Base-by-base conservation (phyloP, 1,284 basidiomycete species). In the Neonothopanus nambi region DNA sequence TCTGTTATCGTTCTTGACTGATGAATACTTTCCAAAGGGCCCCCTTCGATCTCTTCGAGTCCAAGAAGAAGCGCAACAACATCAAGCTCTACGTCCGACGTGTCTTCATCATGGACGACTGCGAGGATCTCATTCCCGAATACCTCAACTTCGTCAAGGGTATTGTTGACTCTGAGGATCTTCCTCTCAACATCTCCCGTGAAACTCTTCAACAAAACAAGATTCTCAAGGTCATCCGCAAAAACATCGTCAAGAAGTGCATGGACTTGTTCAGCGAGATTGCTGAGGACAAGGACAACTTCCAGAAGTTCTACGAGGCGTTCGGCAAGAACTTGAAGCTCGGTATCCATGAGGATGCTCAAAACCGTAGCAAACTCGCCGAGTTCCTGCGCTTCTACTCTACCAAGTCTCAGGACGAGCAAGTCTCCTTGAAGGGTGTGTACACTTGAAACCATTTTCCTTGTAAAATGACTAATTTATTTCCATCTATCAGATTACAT, bases 51-150 rank as follows among this genome's bases (percentile, higher is more conserved):
- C 89, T 99, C 74, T 99, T 99, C 77, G 97, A 99, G 83, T 93
- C 91, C 64, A 99, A 99, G 91, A 99, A 99, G 92, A 99, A 99
- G 88, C 93, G 96, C 70, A 98, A 98, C 87, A 99, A 98, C 91
- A 98, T 99, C 85, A 99, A 99, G 82, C 94, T 99, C 73, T 99
- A 99, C 74, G 97, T 99, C 65, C 95, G 97, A 80, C 94, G 97
- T 57, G 96, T 99, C 67, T 99, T 99, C 83, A 99, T 99, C 84
- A 98, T 97, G 92, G 96, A 99, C 77, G 96, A 99, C 79, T 98
- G 95, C 73, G 97, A 99, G 80, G 97, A 99, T 69, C 81, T 99
- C 70, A 98, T 99, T 70, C 97, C 97, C 67, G 97, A 99, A 77
- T 99, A 99, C 84, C 93, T 99, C 75, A 99, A 98, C 87, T 99